phyloP scores from a whole-genome alignment of 352 stramenopile species.

The Phytophthora citrophthora region DNA sequence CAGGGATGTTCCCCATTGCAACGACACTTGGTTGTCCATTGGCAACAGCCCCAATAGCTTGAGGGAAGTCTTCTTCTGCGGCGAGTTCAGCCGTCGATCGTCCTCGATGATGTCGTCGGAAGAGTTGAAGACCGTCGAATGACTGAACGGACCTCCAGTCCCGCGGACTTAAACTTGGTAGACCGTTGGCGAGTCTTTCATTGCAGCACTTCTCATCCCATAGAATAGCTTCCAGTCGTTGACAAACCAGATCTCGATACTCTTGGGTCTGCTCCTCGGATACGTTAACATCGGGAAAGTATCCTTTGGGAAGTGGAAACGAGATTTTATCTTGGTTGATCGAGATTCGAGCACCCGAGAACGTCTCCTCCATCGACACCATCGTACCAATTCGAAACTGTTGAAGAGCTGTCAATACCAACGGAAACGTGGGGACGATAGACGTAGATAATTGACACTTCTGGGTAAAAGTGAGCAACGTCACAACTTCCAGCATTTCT shows the following conservation, averaged over 20 bases:
- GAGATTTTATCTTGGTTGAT: not conserved
- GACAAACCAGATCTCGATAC: conserved; percentile 5
- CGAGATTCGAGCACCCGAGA: conserved; percentile 8
- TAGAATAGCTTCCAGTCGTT: conserved; percentile 3
- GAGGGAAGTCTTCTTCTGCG: conserved; percentile 10
- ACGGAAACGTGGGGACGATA: conserved; percentile 10
- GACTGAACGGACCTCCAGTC: conserved; percentile 16
- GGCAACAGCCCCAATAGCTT: conserved; percentile 3
- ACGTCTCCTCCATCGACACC: conserved; percentile 16
- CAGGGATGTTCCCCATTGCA: conserved; percentile 18
- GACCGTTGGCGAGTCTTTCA: conserved; percentile 10
- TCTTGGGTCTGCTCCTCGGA: conserved; percentile 10
- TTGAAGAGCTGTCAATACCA: not conserved
- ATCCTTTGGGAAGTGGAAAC: conserved; percentile 26
- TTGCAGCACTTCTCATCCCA: conserved; percentile 17
- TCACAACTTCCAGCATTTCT: conserved; percentile 9
- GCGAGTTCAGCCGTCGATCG: conserved; percentile 11
- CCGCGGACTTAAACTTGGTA: conserved; percentile 8
- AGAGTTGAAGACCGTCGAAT: conserved; percentile 15
- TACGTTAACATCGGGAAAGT: conserved; percentile 11
- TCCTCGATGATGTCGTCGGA: conserved; percentile 8
- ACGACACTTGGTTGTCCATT: conserved; percentile 25
- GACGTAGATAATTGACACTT: not conserved
- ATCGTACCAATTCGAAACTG: conserved; percentile 5
- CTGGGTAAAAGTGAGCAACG: not conserved